These are phyloP conservation scores for Hawksworthiomyces lignivorus DNA, from an alignment of 2,329 filamentous ascomycete species.

Conservation along the genomic window DNA sequence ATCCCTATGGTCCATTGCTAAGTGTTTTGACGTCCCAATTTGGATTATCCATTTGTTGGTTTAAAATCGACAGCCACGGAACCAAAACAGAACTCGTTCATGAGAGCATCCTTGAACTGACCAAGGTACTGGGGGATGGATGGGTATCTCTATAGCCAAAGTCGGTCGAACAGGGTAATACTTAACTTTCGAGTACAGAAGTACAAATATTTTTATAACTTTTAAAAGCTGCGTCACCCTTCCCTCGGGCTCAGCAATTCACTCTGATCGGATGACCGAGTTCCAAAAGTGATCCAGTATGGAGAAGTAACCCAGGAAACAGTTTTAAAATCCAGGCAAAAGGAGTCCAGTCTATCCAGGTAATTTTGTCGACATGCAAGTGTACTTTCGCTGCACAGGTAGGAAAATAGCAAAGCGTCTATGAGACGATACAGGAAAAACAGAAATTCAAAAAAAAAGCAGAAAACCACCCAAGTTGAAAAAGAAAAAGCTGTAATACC, in stretches of 20 bases:
- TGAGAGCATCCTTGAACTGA: too few species aligned
- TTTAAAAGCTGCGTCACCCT: not conserved
- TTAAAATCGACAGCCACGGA: too few species aligned
- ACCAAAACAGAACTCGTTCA: too few species aligned
- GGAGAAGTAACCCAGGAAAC: too few species aligned
- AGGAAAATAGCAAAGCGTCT: not conserved
- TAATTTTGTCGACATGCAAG: not conserved
- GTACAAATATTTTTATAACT: slow-evolving; percentile 2
- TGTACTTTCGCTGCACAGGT: too few species aligned
- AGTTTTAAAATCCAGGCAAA: not conserved
- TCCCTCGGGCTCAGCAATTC: slow-evolving; percentile 1
- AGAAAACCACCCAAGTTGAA: slow-evolving; percentile 33
- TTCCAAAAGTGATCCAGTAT: too few species aligned
- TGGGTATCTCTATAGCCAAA: too few species aligned
- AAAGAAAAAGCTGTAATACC: slow-evolving; percentile 47
- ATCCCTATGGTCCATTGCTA: too few species aligned
- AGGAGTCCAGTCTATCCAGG: slow-evolving; percentile 1
- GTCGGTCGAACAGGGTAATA: not conserved
- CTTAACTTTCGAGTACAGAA: not conserved
- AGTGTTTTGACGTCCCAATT: too few species aligned
- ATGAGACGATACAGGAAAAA: slow-evolving; percentile 6
- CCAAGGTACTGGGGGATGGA: too few species aligned
- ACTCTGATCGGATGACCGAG: slow-evolving; percentile 1
- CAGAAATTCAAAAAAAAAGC: slow-evolving; percentile 19
- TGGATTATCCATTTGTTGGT: too few species aligned